These are phyloP conservation scores for Diddensiella caesifluorescens DNA, from an alignment of 805 yeast species.

Conservation along the genomic window DNA sequence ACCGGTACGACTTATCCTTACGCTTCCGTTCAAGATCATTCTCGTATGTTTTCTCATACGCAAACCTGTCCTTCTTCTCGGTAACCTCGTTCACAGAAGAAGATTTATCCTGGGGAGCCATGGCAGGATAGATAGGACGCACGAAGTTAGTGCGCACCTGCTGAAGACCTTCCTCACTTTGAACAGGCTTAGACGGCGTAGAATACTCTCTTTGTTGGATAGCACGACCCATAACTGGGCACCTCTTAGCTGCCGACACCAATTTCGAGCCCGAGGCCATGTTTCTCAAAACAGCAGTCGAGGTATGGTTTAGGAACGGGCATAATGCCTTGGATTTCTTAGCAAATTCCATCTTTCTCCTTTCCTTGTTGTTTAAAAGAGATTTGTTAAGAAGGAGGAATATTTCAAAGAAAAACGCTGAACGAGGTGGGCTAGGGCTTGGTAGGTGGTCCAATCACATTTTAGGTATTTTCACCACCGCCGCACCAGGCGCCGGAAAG, in stretches of 20 bases:
- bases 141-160: not conserved
- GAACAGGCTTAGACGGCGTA: constrained; percentile 24
- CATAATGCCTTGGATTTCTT: constrained; percentile 67
- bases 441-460: too few species aligned
- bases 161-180: constrained; percentile 21
- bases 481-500: too few species aligned
- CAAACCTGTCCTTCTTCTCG: constrained; percentile 39
- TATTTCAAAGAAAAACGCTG: too few species aligned
- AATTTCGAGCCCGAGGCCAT: constrained; percentile 42
- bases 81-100: constrained; percentile 3
- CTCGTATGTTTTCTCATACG: constrained; percentile 65
- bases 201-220: constrained; percentile 32
- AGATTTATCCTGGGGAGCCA: constrained; percentile 3
- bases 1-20: constrained; percentile 86
- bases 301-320: constrained; percentile 66
- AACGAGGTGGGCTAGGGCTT: too few species aligned
- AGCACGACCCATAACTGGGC: constrained; percentile 92
- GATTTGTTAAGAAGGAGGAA: too few species aligned
- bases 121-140: not conserved
- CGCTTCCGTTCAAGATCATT: constrained; percentile 69
- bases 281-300: constrained; percentile 55
- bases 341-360: constrained; percentile 1
- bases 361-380: too few species aligned
- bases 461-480: too few species aligned
- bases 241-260: constrained; percentile 56